Evolutionary conservation across 1,284 basidiomycete genomes (phyloP).

Genomic region (Rhodotorula sp.): DNA sequence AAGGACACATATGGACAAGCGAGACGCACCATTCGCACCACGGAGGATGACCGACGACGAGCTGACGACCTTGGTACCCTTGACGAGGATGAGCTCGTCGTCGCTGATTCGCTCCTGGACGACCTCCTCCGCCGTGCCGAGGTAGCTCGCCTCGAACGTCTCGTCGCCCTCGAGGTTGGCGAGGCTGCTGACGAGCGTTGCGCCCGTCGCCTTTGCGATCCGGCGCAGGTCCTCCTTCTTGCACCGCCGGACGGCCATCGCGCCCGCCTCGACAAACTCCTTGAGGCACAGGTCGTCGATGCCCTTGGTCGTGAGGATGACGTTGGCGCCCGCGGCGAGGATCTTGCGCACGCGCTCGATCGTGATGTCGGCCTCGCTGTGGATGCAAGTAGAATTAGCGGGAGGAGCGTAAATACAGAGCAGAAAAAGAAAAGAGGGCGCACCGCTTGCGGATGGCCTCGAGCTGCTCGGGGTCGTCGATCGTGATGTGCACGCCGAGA

Average conservation of each 20-base stretch:
- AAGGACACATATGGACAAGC: neutral
- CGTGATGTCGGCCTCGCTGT: constrained; percentile 92
- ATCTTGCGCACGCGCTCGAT: constrained; percentile 96
- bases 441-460: constrained; percentile 93
- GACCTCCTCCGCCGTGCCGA: constrained; percentile 93
- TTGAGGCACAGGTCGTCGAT: constrained; percentile 98
- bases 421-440: constrained; percentile 33
- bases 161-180: constrained; percentile 98
- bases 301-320: constrained; percentile 96
- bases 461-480: constrained; percentile 94
- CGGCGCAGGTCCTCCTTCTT: constrained; percentile 95
- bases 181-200: constrained; percentile 85
- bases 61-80: constrained; percentile 95
- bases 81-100: constrained; percentile 95
- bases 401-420: neutral
- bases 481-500: constrained; percentile 94
- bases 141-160: constrained; percentile 86
- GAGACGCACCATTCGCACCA: constrained; percentile 71
- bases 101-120: constrained; percentile 97
- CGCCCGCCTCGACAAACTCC: constrained; percentile 98
- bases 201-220: constrained; percentile 96
- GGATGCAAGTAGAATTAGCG: neutral
- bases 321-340: constrained; percentile 92
- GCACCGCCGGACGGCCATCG: constrained; percentile 97
- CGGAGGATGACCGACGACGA: constrained; percentile 90